Conservation (phyloP, 352 stramenopile genomes). For the Phytopythium litorale region DNA sequence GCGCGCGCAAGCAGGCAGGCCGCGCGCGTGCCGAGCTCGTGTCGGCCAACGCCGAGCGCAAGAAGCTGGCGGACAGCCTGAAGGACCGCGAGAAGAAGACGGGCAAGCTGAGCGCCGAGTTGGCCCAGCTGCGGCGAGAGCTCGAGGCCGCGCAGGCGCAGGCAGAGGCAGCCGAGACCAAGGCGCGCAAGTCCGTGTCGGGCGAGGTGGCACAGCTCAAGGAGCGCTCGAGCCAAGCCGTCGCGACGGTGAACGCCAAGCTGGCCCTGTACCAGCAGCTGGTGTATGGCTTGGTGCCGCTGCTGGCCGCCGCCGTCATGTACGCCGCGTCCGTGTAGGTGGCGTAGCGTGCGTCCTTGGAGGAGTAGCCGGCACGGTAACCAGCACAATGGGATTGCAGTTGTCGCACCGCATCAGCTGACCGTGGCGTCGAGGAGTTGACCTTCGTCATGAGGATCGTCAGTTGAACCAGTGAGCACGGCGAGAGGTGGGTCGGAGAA, state of each 20-base stretch:
- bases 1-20: conserved; percentile 57
- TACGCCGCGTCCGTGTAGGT: conserved; percentile 52
- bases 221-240: conserved; percentile 26
- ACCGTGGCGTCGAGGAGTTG: not conserved
- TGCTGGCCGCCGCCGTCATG: conserved; percentile 43
- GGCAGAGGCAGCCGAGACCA: conserved; percentile 17
- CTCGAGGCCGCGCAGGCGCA: conserved; percentile 20
- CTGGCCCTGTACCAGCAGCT: conserved; percentile 56
- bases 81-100: conserved; percentile 74
- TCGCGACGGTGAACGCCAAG: conserved; percentile 27
- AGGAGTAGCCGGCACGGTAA: not conserved
- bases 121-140: conserved; percentile 45
- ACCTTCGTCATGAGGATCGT: not conserved
- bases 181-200: conserved; percentile 31
- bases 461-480: not conserved
- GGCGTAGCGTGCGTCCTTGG: not conserved
- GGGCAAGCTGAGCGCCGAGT: conserved; percentile 51
- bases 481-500: not conserved
- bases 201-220: conserved; percentile 37
- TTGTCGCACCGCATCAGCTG: not conserved
- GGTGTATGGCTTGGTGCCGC: conserved; percentile 47
- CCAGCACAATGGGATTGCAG: not conserved
- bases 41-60: conserved; percentile 36
- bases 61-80: conserved; percentile 44
- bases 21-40: conserved; percentile 43